Percentiles rank a stretch among this genome's conserved stretches.
Evolutionary conservation across 2,329 filamentous ascomycete species (phyloP).

Genomic region (Alternaria novae-zelandiae): DNA sequence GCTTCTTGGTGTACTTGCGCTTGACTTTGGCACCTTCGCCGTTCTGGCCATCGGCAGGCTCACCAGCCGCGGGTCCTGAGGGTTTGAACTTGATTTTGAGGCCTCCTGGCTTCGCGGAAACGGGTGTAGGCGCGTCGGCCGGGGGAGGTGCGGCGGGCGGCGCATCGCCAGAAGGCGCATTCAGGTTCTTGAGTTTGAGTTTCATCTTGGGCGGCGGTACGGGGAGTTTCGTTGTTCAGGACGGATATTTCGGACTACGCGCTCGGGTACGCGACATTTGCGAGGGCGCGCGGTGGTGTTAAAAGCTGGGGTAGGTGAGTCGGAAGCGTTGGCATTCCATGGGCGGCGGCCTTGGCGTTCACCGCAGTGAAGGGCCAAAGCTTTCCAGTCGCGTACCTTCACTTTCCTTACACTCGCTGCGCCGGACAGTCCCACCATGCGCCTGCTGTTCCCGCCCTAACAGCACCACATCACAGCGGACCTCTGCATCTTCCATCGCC

Average conservation of each 20-base stretch:
- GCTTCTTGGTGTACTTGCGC: slow-evolving; percentile 53
- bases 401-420: slow-evolving; percentile 12
- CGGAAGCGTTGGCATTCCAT: slow-evolving; percentile 8
- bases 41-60: slow-evolving; percentile 35
- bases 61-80: slow-evolving; percentile 22
- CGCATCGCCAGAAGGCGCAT: slow-evolving; percentile 27
- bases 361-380: slow-evolving; percentile 28
- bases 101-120: slow-evolving; percentile 20
- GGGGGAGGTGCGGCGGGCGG: slow-evolving; percentile 26
- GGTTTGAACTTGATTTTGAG: slow-evolving; percentile 46
- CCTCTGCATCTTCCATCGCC: slow-evolving; percentile 20
- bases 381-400: slow-evolving; percentile 20
- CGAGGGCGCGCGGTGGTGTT: slow-evolving; percentile 1
- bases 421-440: slow-evolving; percentile 24
- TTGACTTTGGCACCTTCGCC: slow-evolving; percentile 49
- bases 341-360: slow-evolving; percentile 22
- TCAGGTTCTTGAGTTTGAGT: slow-evolving; percentile 40
- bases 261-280: slow-evolving; percentile 19
- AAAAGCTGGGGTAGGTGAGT: slow-evolving; percentile 2
- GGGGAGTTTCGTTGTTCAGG: neutral
- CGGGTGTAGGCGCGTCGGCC: slow-evolving; percentile 19
- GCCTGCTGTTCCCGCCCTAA: slow-evolving; percentile 28
- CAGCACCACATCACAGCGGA: slow-evolving; percentile 14
- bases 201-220: slow-evolving; percentile 32
- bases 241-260: slow-evolving; percentile 5